phyloP scores from a whole-genome alignment of 495 filamentous ascomycete species.

The Aspergillus sclerotiicarbonarius region DNA sequence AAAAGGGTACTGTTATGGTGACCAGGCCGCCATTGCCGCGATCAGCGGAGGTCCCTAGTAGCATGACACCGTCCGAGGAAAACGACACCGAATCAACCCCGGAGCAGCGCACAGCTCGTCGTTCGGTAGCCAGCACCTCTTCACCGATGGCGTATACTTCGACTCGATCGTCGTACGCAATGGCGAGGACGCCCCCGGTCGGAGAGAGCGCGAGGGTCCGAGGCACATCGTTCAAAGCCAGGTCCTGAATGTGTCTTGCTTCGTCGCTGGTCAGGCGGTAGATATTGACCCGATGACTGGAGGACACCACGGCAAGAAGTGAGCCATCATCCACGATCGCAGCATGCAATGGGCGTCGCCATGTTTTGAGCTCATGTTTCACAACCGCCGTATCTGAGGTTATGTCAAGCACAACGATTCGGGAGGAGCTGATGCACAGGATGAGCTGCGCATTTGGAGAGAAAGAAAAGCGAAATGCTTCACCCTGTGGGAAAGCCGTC shows the following conservation, averaged over 20 bases:
- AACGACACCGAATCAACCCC: constrained; percentile 76
- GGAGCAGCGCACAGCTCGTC: constrained; percentile 78
- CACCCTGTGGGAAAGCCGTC: constrained; percentile 74
- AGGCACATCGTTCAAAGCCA: constrained; percentile 73
- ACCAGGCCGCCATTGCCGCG: constrained; percentile 66
- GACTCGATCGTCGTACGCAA: constrained; percentile 83
- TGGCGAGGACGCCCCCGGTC: constrained; percentile 74
- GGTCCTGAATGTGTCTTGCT: constrained; percentile 63
- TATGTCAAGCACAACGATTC: constrained; percentile 76
- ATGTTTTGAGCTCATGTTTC: constrained; percentile 75
- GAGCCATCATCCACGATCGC: constrained; percentile 78
- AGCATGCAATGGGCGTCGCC: constrained; percentile 71
- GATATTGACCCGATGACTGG: constrained; percentile 76
- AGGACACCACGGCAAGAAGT: constrained; percentile 74
- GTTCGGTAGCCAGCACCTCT: constrained; percentile 60
- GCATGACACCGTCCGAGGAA: constrained; percentile 77
- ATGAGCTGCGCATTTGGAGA: constrained; percentile 71
- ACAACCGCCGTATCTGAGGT: constrained; percentile 56
- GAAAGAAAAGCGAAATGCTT: constrained; percentile 80
- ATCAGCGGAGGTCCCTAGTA: constrained; percentile 75
- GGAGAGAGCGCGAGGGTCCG: constrained; percentile 78
- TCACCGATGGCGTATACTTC: constrained; percentile 76
- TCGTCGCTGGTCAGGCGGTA: constrained; percentile 65
- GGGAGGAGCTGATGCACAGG: constrained; percentile 80
- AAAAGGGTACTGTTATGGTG: constrained; percentile 78